phyloP scores from a whole-genome alignment of 768 basidiomycete species.

The Naganishia vishniacii region DNA sequence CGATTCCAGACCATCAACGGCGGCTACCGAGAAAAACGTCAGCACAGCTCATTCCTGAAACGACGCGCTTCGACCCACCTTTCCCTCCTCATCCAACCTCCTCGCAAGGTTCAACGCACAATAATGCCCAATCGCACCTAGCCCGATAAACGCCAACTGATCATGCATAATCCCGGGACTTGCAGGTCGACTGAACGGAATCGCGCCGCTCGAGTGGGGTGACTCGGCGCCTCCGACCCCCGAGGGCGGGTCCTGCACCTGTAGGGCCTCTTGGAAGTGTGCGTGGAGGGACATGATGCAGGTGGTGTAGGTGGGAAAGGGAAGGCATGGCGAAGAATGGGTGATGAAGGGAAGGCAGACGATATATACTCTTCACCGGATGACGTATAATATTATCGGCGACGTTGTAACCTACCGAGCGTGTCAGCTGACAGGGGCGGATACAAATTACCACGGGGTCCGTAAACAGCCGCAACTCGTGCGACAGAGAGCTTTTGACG shows the following conservation, averaged over 20 bases:
- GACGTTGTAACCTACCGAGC: neutral
- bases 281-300: constrained; percentile 16
- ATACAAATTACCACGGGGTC: neutral
- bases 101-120: constrained; percentile 78
- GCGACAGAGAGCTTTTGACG: too few relatives aligned
- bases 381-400: neutral
- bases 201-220: constrained; percentile 22
- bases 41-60: neutral
- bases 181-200: constrained; percentile 44
- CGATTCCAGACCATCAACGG: constrained; percentile 75
- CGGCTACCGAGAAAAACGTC: constrained; percentile 48
- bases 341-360: neutral
- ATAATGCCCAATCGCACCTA: constrained; percentile 38
- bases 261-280: constrained; percentile 10
- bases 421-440: neutral
- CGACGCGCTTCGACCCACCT: constrained; percentile 28
- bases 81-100: constrained; percentile 38
- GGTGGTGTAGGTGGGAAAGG: neutral
- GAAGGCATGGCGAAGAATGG: neutral
- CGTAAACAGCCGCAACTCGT: too few relatives aligned
- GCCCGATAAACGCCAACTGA: constrained; percentile 24
- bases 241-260: neutral
- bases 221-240: constrained; percentile 9
- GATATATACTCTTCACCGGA: neutral
- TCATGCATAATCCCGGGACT: constrained; percentile 42